phyloP scores from a whole-genome alignment of 768 basidiomycete genomes.

The Amylocystis lapponica region DNA sequence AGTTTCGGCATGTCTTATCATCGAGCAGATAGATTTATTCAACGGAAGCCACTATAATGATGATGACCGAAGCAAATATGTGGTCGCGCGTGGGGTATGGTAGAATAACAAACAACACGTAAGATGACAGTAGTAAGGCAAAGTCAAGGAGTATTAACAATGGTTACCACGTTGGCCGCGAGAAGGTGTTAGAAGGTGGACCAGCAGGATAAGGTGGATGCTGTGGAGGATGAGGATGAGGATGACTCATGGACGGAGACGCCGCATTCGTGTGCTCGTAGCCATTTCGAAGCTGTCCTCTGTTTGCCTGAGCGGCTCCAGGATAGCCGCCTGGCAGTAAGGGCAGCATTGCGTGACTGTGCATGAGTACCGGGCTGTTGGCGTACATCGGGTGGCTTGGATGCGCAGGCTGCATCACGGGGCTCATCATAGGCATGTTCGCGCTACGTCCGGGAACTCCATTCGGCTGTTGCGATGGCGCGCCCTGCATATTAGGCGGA shows the following conservation, averaged over 20 bases:
- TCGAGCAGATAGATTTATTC: neutral
- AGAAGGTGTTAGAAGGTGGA: constrained; percentile 37
- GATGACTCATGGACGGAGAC: constrained; percentile 20
- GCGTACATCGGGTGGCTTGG: constrained; percentile 52
- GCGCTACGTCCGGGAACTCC: constrained; percentile 24
- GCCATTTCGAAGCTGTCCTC: constrained; percentile 31
- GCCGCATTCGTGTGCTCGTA: constrained; percentile 12
- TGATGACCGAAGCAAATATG: neutral
- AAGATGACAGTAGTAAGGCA: constrained; percentile 11
- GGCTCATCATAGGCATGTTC: constrained; percentile 57
- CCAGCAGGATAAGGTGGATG: constrained; percentile 33
- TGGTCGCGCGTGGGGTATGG: constrained; percentile 13
- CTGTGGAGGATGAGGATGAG: constrained; percentile 20
- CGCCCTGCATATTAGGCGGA: constrained; percentile 36
- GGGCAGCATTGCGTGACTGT: constrained; percentile 30
- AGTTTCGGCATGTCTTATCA: constrained; percentile 1
- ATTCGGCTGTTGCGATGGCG: constrained; percentile 33
- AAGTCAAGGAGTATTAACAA: too few species aligned
- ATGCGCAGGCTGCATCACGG: constrained; percentile 55
- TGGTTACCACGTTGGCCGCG: constrained; percentile 50
- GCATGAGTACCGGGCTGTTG: constrained; percentile 66
- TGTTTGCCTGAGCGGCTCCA: constrained; percentile 25
- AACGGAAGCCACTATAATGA: neutral
- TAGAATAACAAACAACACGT: constrained; percentile 9
- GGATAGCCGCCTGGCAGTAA: constrained; percentile 24